Percentiles rank a stretch among this genome's conserved stretches.
These are phyloP conservation scores for Gaultheria prostrata DNA, from an alignment of 148 eudicot species.

Conservation along the genomic window DNA sequence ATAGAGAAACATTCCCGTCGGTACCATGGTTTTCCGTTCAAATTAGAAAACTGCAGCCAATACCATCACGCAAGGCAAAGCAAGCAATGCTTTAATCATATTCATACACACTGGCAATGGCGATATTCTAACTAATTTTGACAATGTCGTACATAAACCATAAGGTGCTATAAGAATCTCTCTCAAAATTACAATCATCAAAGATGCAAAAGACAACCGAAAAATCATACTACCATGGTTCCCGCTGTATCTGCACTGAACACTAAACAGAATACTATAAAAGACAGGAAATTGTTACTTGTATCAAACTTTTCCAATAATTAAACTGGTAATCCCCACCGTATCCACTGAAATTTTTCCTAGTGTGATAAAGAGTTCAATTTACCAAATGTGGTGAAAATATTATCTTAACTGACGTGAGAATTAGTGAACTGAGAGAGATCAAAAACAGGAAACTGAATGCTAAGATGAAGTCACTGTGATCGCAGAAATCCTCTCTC, in stretches of 20 bases:
- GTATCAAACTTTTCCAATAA: background rate
- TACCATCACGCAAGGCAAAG: background rate
- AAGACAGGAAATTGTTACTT: background rate
- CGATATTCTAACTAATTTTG: background rate
- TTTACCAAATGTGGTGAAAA: background rate
- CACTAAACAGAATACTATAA: too few species aligned
- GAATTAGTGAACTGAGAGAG: background rate
- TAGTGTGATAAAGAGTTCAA: background rate
- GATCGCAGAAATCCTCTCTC: slow-evolving; percentile 62
- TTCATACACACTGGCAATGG: background rate
- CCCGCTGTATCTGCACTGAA: background rate
- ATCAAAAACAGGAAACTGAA: background rate
- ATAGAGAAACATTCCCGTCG: background rate
- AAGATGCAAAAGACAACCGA: background rate
- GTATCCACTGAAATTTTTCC: background rate
- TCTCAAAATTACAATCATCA: background rate
- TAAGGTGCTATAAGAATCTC: background rate
- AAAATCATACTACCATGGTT: background rate
- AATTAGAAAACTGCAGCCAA: too few species aligned
- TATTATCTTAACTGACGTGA: background rate
- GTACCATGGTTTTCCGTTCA: background rate
- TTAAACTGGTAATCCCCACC: background rate
- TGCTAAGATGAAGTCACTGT: slow-evolving; percentile 15
- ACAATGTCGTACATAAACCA: background rate
- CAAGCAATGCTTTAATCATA: background rate